phyloP scores from a whole-genome alignment of 495 filamentous ascomycete species.

The Penicillium egyptiacum region DNA sequence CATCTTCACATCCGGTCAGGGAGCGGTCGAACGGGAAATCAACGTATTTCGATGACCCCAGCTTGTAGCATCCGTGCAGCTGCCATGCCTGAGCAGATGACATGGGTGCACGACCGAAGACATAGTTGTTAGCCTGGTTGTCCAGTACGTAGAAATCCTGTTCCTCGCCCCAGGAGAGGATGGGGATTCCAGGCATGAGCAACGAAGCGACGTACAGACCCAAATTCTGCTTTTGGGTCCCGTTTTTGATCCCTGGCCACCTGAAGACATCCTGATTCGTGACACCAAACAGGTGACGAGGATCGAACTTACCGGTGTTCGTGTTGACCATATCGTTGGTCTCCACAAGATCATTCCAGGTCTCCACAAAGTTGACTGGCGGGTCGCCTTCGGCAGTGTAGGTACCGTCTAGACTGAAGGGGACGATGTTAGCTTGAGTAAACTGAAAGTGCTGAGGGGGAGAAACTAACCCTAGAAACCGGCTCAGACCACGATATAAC shows the following conservation, averaged over 20 bases:
- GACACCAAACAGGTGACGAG: slow-evolving; percentile 48
- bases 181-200: slow-evolving; percentile 48
- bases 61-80: slow-evolving; percentile 50
- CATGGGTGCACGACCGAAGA: slow-evolving; percentile 51
- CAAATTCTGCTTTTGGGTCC: slow-evolving; percentile 45
- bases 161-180: slow-evolving; percentile 52
- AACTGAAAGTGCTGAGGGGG: not conserved
- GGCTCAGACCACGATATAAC: slow-evolving; percentile 44
- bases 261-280: slow-evolving; percentile 55
- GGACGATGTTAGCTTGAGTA: not conserved
- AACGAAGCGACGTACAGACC: slow-evolving; percentile 47
- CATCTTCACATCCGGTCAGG: slow-evolving; percentile 45
- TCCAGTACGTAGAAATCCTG: slow-evolving; percentile 51
- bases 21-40: slow-evolving; percentile 45
- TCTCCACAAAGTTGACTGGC: slow-evolving; percentile 42
- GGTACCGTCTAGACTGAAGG: slow-evolving; percentile 38
- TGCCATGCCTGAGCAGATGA: slow-evolving; percentile 50
- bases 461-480: slow-evolving; percentile 41
- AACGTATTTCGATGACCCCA: slow-evolving; percentile 43
- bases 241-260: slow-evolving; percentile 51
- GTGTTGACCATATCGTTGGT: slow-evolving; percentile 50
- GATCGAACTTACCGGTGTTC: slow-evolving; percentile 51
- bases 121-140: slow-evolving; percentile 47
- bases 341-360: slow-evolving; percentile 40
- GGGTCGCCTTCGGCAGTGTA: slow-evolving; percentile 40